Evolutionary conservation across 2,329 filamentous ascomycete species (phyloP).

Genomic region (Golovinomyces cichoracearum): DNA sequence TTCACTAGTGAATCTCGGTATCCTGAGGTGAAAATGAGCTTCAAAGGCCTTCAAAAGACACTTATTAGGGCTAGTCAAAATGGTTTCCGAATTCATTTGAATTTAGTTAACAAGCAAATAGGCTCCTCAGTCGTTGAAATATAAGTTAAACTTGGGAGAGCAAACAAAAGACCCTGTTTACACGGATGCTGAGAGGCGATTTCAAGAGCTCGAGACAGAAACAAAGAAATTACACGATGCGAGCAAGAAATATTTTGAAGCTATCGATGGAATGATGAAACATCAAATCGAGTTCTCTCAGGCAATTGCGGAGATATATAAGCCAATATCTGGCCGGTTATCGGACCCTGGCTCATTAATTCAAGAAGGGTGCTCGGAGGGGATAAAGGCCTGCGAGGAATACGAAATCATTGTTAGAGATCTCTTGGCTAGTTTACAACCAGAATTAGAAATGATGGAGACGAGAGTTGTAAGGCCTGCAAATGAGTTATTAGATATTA

Average conservation of each 20-base stretch:
- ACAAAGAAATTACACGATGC: slow-evolving; percentile 95
- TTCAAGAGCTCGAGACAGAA: slow-evolving; percentile 78
- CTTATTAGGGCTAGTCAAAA: slow-evolving; percentile 43
- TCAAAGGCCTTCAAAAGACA: slow-evolving; percentile 86
- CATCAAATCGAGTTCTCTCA: slow-evolving; percentile 98
- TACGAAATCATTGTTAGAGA: slow-evolving; percentile 82
- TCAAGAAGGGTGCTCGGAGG: slow-evolving; percentile 68
- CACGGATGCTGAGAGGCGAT: slow-evolving; percentile 77
- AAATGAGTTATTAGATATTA: slow-evolving; percentile 75
- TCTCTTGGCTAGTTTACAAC: slow-evolving; percentile 61
- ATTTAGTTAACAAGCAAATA: slow-evolving; percentile 13
- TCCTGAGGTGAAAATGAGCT: slow-evolving; percentile 37
- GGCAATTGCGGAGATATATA: slow-evolving; percentile 89
- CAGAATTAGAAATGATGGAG: slow-evolving; percentile 96
- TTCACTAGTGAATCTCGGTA: too few species aligned
- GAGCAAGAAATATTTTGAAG: slow-evolving; percentile 88
- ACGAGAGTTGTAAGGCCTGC: slow-evolving; percentile 71
- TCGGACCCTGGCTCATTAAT: slow-evolving; percentile 72
- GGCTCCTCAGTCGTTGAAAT: slow-evolving; percentile 79
- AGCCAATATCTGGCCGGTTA: slow-evolving; percentile 84
- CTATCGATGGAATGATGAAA: slow-evolving; percentile 91
- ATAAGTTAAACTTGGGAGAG: slow-evolving; percentile 85
- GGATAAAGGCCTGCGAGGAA: slow-evolving; percentile 85
- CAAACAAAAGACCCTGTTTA: slow-evolving; percentile 88
- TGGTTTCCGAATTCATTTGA: slow-evolving; percentile 7